Evolutionary conservation across 1,284 basidiomycete genomes (phyloP).

Genomic region (Gomphus bonarii): DNA sequence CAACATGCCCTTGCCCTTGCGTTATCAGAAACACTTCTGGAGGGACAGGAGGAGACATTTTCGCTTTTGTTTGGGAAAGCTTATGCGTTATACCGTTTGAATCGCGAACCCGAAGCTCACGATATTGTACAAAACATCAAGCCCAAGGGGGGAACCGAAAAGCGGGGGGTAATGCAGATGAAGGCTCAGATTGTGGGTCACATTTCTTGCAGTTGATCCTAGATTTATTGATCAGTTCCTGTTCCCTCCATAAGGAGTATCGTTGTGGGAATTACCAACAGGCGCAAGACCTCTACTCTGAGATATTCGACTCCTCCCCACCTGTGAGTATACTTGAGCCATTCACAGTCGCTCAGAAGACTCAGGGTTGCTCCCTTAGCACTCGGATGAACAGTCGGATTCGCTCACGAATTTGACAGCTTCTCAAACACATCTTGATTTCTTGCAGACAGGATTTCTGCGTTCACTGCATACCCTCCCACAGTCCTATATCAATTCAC

Average conservation of each 20-base stretch:
- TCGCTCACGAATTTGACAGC: constrained; percentile 76
- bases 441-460: constrained; percentile 62
- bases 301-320: constrained; percentile 64
- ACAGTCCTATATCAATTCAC: constrained; percentile 33
- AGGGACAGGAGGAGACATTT: not conserved
- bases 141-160: constrained; percentile 30
- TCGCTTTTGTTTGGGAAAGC: constrained; percentile 52
- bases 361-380: constrained; percentile 27
- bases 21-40: constrained; percentile 29
- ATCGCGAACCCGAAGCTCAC: constrained; percentile 58
- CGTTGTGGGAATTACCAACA: constrained; percentile 64
- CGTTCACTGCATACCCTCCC: constrained; percentile 51
- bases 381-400: constrained; percentile 80
- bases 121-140: constrained; percentile 42
- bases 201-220: not conserved
- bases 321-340: constrained; percentile 36
- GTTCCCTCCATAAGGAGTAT: constrained; percentile 43
- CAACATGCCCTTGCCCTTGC: constrained; percentile 53
- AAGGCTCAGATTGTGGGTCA: constrained; percentile 73
- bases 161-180: constrained; percentile 63
- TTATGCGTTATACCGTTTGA: constrained; percentile 74
- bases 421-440: constrained; percentile 70
- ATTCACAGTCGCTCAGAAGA: not conserved
- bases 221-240: constrained; percentile 1
- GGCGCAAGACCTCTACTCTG: constrained; percentile 68